A percentile compares a stretch with the other conserved stretches of the same genome.
Evolutionary conservation across 257 asterid species (phyloP).

Genomic region (Solanum pinnatisectum): DNA sequence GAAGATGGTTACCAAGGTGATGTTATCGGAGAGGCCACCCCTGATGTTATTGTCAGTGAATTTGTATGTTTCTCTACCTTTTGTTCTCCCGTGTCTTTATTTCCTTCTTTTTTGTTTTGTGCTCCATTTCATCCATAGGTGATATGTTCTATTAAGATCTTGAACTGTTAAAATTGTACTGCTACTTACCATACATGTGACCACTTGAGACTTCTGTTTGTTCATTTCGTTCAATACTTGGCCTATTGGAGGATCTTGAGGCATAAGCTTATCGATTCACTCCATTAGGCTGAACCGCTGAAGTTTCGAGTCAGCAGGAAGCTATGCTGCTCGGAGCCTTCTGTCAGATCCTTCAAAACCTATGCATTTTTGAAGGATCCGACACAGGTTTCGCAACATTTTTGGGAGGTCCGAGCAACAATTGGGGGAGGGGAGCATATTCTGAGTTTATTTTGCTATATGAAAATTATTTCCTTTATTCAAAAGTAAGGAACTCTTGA

Average conservation of each 20-base stretch:
- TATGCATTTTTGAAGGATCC: background rate
- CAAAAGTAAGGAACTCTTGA: background rate
- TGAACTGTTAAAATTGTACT: background rate
- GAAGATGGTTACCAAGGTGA: conserved; percentile 86
- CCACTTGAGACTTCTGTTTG: background rate
- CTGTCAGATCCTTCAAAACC: background rate
- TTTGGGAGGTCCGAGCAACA: background rate
- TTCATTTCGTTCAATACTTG: background rate
- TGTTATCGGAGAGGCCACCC: conserved; percentile 88
- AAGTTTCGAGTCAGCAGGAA: background rate
- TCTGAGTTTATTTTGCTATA: background rate
- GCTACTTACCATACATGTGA: background rate
- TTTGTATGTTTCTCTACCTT: conserved; percentile 45
- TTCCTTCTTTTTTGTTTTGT: background rate
- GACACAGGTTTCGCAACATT: background rate
- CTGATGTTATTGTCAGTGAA: conserved; percentile 87
- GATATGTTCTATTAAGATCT: background rate
- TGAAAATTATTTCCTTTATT: background rate
- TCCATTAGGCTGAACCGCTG: background rate
- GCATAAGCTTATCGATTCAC: background rate
- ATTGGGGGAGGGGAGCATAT: background rate
- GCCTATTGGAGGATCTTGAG: background rate
- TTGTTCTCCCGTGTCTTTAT: background rate
- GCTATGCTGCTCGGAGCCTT: background rate
- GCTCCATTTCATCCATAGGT: background rate